phyloP scores from a whole-genome alignment of 2,329 filamentous ascomycete species.

The Phyllosticta paracitricarpa region DNA sequence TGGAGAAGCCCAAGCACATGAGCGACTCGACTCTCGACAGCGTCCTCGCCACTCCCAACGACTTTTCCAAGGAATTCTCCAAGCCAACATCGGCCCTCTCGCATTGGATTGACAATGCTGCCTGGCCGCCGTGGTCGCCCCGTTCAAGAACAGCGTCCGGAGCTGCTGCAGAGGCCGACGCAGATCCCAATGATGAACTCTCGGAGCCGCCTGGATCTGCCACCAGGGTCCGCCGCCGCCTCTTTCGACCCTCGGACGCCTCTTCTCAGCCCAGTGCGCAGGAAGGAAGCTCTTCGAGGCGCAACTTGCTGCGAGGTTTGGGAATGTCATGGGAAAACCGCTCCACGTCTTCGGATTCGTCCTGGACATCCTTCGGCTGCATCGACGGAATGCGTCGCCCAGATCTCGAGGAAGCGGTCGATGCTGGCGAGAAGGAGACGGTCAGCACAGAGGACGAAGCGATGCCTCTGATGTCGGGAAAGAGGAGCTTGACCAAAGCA shows the following conservation, averaged over 20 bases:
- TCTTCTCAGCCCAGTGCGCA: background rate
- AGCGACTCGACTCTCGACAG: constrained; percentile 3
- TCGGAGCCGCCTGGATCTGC: background rate
- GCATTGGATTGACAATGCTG: background rate
- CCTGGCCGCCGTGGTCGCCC: background rate
- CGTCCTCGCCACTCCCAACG: background rate
- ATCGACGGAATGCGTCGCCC: constrained; percentile 7
- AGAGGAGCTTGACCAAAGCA: background rate
- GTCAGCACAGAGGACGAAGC: background rate
- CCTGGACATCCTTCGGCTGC: constrained; percentile 6
- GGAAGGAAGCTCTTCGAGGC: background rate
- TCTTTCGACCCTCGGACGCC: background rate
- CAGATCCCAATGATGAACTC: background rate
- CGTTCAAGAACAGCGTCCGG: constrained; percentile 4
- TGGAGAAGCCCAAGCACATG: background rate
- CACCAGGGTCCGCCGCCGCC: background rate
- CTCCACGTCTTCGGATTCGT: constrained; percentile 4
- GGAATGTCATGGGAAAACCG: background rate
- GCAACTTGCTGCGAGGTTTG: background rate
- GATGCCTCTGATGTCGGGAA: background rate
- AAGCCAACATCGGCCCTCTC: constrained; percentile 1
- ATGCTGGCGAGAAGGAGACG: background rate
- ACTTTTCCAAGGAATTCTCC: background rate
- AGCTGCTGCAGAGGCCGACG: background rate
- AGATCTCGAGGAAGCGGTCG: background rate